A percentile compares a stretch with the other conserved stretches of the same genome.
These are phyloP conservation scores for Heliamphora exappendiculata DNA, from an alignment of 148 eudicot species.

Conservation along the genomic window DNA sequence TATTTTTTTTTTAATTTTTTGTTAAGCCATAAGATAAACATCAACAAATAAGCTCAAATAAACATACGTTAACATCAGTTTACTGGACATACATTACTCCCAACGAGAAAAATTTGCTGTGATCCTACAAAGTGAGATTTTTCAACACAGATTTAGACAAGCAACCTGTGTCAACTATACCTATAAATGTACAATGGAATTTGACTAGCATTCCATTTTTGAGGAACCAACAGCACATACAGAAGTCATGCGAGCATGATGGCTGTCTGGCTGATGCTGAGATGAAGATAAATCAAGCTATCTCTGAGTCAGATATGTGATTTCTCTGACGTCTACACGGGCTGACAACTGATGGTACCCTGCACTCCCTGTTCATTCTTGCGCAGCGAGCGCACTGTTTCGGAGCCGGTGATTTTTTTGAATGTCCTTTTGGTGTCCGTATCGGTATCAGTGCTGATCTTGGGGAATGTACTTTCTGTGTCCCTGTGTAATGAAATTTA, in stretches of 20 bases:
- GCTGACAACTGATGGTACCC: constrained; percentile 4
- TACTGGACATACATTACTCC: not conserved
- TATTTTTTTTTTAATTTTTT: not conserved
- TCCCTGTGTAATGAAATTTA: not conserved
- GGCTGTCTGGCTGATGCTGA: not conserved
- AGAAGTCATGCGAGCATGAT: not conserved
- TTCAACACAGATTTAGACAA: not conserved
- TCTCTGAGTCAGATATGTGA: constrained; percentile 15
- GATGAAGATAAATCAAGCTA: not conserved
- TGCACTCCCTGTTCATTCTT: constrained; percentile 22
- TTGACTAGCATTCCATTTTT: not conserved
- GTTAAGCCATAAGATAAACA: not conserved
- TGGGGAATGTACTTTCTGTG: constrained; percentile 22
- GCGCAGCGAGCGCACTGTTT: constrained; percentile 16
- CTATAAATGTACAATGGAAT: not conserved
- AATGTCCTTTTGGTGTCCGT: constrained; percentile 12
- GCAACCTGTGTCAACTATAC: not conserved
- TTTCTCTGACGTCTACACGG: constrained; percentile 16
- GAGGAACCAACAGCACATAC: not conserved
- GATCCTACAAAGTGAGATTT: not conserved
- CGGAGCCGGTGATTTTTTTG: constrained; percentile 18
- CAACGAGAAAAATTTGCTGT: not conserved
- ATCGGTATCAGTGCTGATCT: constrained; percentile 9
- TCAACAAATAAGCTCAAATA: not conserved
- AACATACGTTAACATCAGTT: too few relatives aligned